A percentile compares a stretch with the other conserved stretches of the same genome.
phyloP scores from a whole-genome alignment of 495 filamentous ascomycete species.

The Hypomontagnella monticulosa region DNA sequence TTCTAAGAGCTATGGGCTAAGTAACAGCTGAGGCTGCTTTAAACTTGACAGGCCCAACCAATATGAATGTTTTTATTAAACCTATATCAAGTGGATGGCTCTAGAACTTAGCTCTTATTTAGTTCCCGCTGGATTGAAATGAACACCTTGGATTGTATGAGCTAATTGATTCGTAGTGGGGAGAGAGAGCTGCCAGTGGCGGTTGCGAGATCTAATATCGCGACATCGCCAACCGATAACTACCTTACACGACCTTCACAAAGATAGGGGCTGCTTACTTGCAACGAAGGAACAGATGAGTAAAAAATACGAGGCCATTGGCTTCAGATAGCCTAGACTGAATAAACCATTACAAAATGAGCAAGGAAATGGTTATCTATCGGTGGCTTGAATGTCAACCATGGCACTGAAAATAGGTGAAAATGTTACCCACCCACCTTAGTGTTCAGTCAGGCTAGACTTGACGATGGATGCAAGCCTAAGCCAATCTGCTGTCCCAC shows the following conservation, averaged over 20 bases:
- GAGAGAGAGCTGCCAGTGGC: constrained; percentile 11
- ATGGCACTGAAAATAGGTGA: constrained; percentile 8
- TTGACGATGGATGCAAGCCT: constrained; percentile 27
- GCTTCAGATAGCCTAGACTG: background rate
- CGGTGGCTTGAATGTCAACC: constrained; percentile 29
- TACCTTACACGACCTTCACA: background rate
- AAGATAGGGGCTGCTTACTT: constrained; percentile 4
- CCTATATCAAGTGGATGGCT: constrained; percentile 24
- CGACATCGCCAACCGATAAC: constrained; percentile 13
- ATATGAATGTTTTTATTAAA: constrained; percentile 34
- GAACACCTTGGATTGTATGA: constrained; percentile 18
- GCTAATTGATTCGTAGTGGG: constrained; percentile 24
- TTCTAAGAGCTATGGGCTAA: background rate
- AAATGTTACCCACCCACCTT: constrained; percentile 34
- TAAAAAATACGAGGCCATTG: constrained; percentile 9
- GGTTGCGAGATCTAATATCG: constrained; percentile 18
- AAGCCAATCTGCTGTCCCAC: constrained; percentile 32
- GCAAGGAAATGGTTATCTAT: background rate
- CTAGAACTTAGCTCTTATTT: constrained; percentile 26
- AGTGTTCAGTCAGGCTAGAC: constrained; percentile 35
- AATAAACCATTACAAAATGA: background rate
- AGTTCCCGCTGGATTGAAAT: constrained; percentile 26
- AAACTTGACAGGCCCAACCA: background rate
- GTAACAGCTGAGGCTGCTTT: background rate
- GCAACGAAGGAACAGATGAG: background rate